These are phyloP conservation scores for Vaccinium macrocarpon DNA, from an alignment of 148 eudicot genomes.

Conservation along the genomic window DNA sequence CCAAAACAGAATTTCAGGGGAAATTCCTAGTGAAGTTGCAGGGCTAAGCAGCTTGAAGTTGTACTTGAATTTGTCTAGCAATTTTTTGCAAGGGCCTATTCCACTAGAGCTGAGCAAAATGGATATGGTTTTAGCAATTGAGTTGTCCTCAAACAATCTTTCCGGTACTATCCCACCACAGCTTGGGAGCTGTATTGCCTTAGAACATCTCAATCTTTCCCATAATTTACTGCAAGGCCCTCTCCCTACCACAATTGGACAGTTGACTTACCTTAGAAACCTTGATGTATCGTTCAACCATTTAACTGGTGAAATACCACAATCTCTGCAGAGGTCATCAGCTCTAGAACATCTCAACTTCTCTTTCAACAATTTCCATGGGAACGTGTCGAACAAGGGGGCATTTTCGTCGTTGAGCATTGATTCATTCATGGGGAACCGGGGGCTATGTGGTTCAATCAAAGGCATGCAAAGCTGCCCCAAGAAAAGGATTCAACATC, in stretches of 20 bases:
- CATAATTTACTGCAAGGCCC: slow-evolving; percentile 45
- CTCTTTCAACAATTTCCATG: slow-evolving; percentile 67
- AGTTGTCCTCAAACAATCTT: slow-evolving; percentile 60
- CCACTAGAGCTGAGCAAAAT: slow-evolving; percentile 78
- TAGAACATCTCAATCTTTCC: slow-evolving; percentile 67
- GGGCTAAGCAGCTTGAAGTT: slow-evolving; percentile 65
- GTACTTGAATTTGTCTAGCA: slow-evolving; percentile 71
- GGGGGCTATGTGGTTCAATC: slow-evolving; percentile 60
- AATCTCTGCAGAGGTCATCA: slow-evolving; percentile 50
- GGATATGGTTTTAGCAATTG: slow-evolving; percentile 85
- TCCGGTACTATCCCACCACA: slow-evolving; percentile 61
- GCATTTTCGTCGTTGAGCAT: slow-evolving; percentile 44
- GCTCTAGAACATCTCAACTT: slow-evolving; percentile 53
- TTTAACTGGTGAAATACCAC: slow-evolving; percentile 53
- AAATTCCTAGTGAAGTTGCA: slow-evolving; percentile 61
- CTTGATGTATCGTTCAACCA: slow-evolving; percentile 60
- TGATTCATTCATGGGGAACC: slow-evolving; percentile 58
- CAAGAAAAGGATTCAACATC: slow-evolving; percentile 24
- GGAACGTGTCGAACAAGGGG: slow-evolving; percentile 45
- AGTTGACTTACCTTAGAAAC: slow-evolving; percentile 52
- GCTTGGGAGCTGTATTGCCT: slow-evolving; percentile 67
- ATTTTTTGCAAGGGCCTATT: slow-evolving; percentile 54
- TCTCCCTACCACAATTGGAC: slow-evolving; percentile 53
- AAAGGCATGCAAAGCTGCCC: slow-evolving; percentile 50
- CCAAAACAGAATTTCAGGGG: slow-evolving; percentile 58